phyloP scores from a whole-genome alignment of 2,329 filamentous ascomycete genomes.

The Harringtonia aguacate region DNA sequence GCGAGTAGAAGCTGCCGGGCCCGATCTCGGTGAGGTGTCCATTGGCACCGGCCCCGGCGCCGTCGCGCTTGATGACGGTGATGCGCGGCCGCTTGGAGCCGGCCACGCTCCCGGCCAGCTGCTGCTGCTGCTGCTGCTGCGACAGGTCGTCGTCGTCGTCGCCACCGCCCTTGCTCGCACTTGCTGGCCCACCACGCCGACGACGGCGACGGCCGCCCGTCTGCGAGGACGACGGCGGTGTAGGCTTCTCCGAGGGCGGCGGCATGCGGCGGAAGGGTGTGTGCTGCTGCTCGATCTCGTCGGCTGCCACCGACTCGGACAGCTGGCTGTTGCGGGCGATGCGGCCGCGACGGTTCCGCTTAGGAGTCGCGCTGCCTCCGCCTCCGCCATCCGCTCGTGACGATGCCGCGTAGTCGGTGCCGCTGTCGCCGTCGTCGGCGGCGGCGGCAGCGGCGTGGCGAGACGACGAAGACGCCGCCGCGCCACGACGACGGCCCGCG shows the following conservation, averaged over 20 bases:
- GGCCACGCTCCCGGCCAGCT: slow-evolving; percentile 3
- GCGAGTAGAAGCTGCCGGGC: slow-evolving; percentile 25
- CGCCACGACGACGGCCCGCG: not conserved
- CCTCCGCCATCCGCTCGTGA: too few species aligned
- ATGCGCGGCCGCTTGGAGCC: slow-evolving; percentile 13
- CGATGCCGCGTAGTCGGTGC: not conserved
- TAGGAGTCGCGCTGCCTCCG: slow-evolving; percentile 6
- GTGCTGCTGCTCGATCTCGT: slow-evolving; percentile 8
- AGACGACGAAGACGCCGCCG: too few species aligned
- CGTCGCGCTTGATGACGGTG: slow-evolving; percentile 6
- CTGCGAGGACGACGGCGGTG: not conserved
- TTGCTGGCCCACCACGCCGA: not conserved
- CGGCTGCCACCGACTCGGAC: slow-evolving; percentile 9
- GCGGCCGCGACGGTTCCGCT: slow-evolving; percentile 10
- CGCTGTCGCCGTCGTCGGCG: not conserved
- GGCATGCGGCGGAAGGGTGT: not conserved
- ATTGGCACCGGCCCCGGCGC: not conserved
- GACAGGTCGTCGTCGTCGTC: not conserved
- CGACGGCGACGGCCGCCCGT: slow-evolving; percentile 1
- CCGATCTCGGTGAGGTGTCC: slow-evolving; percentile 22
- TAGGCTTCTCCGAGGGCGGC: not conserved
- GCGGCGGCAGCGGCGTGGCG: too few species aligned
- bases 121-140: slow-evolving; percentile 7
- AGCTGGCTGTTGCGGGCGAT: slow-evolving; percentile 10
- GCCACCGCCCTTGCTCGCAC: not conserved